Percentiles rank a stretch among this genome's conserved stretches.
Conservation (phyloP, 192 early-diverging fungal genomes). For the Linnemannia elongata region DNA sequence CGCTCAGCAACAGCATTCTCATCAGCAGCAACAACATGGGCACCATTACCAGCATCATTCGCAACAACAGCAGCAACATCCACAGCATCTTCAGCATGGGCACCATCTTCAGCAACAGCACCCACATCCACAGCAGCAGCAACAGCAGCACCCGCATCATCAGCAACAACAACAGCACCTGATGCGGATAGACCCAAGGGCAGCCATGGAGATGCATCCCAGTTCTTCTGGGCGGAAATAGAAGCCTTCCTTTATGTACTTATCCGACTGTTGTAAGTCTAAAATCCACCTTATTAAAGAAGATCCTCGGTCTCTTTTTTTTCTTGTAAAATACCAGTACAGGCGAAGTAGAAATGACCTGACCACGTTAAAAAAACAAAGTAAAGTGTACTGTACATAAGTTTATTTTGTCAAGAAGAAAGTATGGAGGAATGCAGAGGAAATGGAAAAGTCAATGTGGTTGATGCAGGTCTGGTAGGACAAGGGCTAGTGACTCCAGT, state of each 20-base stretch:
- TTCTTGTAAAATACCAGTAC: no score
- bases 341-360: no score
- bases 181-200: conserved; percentile 4
- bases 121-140: conserved; percentile 6
- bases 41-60: neutral
- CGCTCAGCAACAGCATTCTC: conserved; percentile 7
- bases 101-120: conserved; percentile 15
- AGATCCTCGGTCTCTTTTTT: no score
- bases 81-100: neutral
- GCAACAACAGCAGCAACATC: conserved; percentile 2
- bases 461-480: no score
- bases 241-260: neutral
- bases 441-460: no score
- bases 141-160: neutral
- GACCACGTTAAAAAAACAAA: no score
- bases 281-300: no score
- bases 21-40: neutral
- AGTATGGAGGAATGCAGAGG: no score
- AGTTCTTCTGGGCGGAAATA: neutral
- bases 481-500: neutral
- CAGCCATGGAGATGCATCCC: conserved; percentile 12
- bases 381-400: no score
- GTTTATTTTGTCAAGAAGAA: no score
- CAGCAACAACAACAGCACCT: conserved; percentile 9
- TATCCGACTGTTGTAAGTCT: no score